Percentiles rank a stretch among this genome's conserved stretches.
These are phyloP conservation scores for Rhizopus delemar DNA, from an alignment of 371 early-diverging fungal genomes.

Conservation along the genomic window DNA sequence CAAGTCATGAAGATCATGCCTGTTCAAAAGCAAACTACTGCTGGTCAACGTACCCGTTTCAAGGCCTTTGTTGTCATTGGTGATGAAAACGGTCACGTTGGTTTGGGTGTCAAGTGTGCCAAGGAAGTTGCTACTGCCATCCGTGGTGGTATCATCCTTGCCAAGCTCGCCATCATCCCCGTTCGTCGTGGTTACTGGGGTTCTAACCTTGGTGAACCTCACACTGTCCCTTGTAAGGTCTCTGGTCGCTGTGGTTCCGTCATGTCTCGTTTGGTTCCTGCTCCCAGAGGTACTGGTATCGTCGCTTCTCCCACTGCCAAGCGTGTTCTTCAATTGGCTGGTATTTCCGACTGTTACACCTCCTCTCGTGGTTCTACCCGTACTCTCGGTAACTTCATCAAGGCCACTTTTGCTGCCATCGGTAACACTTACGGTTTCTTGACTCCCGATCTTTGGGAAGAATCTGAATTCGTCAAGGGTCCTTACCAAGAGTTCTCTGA, in stretches of 20 bases:
- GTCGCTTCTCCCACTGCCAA: slow-evolving; percentile 97
- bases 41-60: slow-evolving; percentile 99
- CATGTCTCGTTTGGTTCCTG: slow-evolving; percentile 81
- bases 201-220: slow-evolving; percentile 94
- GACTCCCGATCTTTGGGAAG: slow-evolving; percentile 97
- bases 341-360: slow-evolving; percentile 99
- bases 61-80: slow-evolving; percentile 99
- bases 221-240: slow-evolving; percentile 99
- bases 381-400: slow-evolving; percentile 98
- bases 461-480: slow-evolving; percentile 83
- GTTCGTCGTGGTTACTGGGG: slow-evolving; percentile 99
- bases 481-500: slow-evolving; percentile 95
- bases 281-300: slow-evolving; percentile 82
- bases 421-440: slow-evolving; percentile 97
- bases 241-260: slow-evolving; percentile 99
- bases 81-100: slow-evolving; percentile 97
- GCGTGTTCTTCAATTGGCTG: slow-evolving; percentile 98
- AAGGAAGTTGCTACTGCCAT: slow-evolving; percentile 99
- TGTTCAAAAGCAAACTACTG: slow-evolving; percentile 99
- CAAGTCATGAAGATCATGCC: slow-evolving; percentile 99
- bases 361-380: slow-evolving; percentile 91
- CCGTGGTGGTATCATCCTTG: slow-evolving; percentile 98
- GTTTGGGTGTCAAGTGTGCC: slow-evolving; percentile 99
- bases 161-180: slow-evolving; percentile 98
- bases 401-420: slow-evolving; percentile 99